These are phyloP conservation scores for Phaseolus lunatus DNA, from an alignment of 306 rosid genomes.

Conservation along the genomic window DNA sequence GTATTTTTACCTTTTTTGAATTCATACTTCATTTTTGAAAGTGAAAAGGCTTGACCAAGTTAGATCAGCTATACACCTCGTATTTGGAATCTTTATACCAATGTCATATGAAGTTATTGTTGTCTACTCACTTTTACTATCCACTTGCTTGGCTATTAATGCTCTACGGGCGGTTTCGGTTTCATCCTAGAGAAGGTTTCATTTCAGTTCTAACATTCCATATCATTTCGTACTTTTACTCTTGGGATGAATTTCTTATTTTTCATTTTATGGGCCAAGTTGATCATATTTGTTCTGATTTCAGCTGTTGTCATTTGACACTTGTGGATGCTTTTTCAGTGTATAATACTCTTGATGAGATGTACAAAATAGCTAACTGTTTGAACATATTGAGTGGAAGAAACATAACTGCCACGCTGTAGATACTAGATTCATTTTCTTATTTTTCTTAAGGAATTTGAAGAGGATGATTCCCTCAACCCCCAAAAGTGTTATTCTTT, in stretches of 20 bases:
- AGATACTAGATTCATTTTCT: constrained; percentile 22
- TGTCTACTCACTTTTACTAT: neutral
- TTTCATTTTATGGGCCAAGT: neutral
- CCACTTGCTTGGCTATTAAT: constrained; percentile 4
- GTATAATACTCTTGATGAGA: neutral
- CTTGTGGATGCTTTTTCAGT: constrained; percentile 23
- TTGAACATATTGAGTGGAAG: constrained; percentile 19
- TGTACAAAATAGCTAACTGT: neutral
- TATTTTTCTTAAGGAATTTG: neutral
- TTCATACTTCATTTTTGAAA: neutral
- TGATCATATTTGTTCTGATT: constrained; percentile 24
- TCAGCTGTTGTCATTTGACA: constrained; percentile 10
- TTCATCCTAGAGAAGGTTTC: constrained; percentile 20
- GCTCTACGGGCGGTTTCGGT: neutral
- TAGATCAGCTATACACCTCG: constrained; percentile 12
- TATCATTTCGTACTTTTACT: neutral
- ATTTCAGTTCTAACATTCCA: neutral
- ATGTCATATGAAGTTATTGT: neutral
- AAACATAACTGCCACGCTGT: neutral
- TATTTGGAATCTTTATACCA: neutral
- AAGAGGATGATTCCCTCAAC: neutral
- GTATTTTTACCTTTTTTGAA: neutral
- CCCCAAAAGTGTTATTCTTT: neutral
- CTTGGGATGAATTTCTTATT: neutral
- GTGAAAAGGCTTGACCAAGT: constrained; percentile 6